Evolutionary conservation across 352 stramenopile genomes (phyloP).

Genomic region (Phytopythium litorale): DNA sequence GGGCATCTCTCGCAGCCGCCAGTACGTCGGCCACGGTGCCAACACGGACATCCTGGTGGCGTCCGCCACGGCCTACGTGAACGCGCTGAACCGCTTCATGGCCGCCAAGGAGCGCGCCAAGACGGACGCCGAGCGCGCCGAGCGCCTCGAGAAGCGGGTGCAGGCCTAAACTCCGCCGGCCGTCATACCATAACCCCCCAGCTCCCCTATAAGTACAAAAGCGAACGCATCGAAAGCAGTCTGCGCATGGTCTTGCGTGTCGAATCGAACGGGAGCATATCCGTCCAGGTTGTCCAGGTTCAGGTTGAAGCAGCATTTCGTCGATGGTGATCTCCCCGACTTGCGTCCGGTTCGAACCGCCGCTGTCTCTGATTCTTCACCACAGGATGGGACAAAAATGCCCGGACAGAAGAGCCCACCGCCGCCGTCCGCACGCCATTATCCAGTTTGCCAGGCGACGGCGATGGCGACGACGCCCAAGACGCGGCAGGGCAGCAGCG

Average conservation of each 20-base stretch:
- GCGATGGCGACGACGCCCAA: conserved; percentile 3
- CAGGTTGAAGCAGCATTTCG: not conserved
- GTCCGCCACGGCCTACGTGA: conserved; percentile 85
- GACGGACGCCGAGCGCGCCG: conserved; percentile 13
- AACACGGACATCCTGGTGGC: conserved; percentile 90
- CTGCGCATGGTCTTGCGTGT: too few species aligned
- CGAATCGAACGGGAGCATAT: too few species aligned
- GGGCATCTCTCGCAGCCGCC: conserved; percentile 65
- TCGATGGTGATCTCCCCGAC: not conserved
- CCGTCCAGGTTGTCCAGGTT: not conserved
- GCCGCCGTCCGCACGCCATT: not conserved
- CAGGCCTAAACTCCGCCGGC: conserved; percentile 22
- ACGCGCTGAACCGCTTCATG: conserved; percentile 84
- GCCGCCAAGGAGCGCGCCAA: conserved; percentile 52
- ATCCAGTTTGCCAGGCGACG: conserved; percentile 5
- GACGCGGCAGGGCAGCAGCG: conserved; percentile 19
- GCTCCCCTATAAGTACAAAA: conserved; percentile 5
- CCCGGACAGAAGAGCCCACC: not conserved
- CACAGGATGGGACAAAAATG: not conserved
- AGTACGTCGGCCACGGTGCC: conserved; percentile 87
- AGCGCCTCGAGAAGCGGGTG: conserved; percentile 23
- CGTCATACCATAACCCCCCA: conserved; percentile 1
- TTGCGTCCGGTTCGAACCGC: not conserved
- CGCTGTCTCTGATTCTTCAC: not conserved
- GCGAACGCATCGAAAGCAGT: not conserved